Evolutionary conservation across 768 basidiomycete genomes (phyloP), one percentile per base, ranked within the genome.

Genomic region (Lactarius psammicola): DNA sequence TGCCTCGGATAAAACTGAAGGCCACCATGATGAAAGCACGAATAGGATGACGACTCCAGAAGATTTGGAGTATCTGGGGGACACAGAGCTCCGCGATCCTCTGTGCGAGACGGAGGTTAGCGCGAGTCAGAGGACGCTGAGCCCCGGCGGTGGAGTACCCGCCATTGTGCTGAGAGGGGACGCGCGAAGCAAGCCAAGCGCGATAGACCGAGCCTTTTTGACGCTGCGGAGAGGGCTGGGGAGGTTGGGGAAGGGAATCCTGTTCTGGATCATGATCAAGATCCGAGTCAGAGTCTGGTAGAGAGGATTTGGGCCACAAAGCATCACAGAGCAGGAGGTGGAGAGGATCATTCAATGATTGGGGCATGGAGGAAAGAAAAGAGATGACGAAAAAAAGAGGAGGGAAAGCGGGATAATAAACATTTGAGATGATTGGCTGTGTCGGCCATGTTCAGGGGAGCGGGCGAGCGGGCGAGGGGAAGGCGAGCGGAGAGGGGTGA

Each of bases 11-110:
- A 59, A 92, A 76, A 74, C 91, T 89, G 69, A 92, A 77, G 65
- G 81, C 63, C 74, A 92, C 77, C 85, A 93, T 87, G 62, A 89
- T 78, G n/a, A 83, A 78, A 26, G 88, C 86, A 65, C 90, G 83
- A 56, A 86, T 70, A 38, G 90, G 91, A 70, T 92, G 88, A 38
- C 88, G 76, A 59, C 74, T 73, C 80, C 82, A 83, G 23, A 85
- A 67, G 6, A 75, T 70, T 61, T 79, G 72, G 70, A 87, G 78
- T 63, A 92, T 78, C 63, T 87, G 81, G 23, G 81, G 78, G 38
- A 82, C 80, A 72, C 84, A 87, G 15, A 78, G 78, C 63, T 79
- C 80, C 15, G 84, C 72, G 67, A 90, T 83, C 40, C 79, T 76
- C 62, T 78, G 75, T 9, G 91, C 91, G 23, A 89, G 81, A 54